A percentile compares a stretch with the other conserved stretches of the same genome.
Evolutionary conservation across 108 stramenopile species (phyloP).

Genomic region (Cyclostephanos tholiformis): DNA sequence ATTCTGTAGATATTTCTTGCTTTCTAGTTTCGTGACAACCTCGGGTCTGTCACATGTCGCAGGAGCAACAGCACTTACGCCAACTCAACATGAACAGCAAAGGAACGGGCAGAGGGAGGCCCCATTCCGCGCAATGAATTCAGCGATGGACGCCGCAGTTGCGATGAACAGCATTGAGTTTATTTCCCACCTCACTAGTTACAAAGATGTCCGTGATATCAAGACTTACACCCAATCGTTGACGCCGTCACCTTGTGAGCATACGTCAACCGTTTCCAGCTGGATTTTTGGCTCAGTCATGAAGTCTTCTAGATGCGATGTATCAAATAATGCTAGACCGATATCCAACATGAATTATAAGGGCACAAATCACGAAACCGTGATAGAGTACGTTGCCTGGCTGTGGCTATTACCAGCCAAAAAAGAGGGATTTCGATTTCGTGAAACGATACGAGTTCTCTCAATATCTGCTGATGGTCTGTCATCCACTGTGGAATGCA

Average conservation of each 20-base stretch:
- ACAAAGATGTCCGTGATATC: conserved; percentile 27
- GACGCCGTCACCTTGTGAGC: background rate
- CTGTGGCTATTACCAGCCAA: conserved; percentile 31
- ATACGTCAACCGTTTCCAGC: background rate
- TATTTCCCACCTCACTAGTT: conserved; percentile 19
- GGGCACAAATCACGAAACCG: conserved; percentile 33
- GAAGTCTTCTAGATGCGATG: background rate
- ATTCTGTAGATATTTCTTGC: too few relatives aligned
- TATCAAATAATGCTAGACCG: background rate
- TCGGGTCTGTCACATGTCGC: background rate
- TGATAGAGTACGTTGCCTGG: conserved; percentile 32
- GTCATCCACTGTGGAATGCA: conserved; percentile 36
- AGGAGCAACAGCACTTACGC: background rate
- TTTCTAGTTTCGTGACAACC: too few relatives aligned
- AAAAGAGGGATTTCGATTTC: conserved; percentile 23
- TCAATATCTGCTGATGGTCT: conserved; percentile 21
- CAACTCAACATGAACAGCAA: background rate
- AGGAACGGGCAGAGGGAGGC: background rate
- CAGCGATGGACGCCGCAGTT: conserved; percentile 40
- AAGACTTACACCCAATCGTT: conserved; percentile 34
- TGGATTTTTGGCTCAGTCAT: background rate
- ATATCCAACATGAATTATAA: background rate
- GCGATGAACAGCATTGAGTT: conserved; percentile 39
- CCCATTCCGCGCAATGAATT: background rate
- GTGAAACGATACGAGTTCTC: conserved; percentile 36